Evolutionary conservation across 257 asterid species (phyloP), one percentile per base, ranked within the genome.

Genomic region (Knoxia roxburghii): DNA sequence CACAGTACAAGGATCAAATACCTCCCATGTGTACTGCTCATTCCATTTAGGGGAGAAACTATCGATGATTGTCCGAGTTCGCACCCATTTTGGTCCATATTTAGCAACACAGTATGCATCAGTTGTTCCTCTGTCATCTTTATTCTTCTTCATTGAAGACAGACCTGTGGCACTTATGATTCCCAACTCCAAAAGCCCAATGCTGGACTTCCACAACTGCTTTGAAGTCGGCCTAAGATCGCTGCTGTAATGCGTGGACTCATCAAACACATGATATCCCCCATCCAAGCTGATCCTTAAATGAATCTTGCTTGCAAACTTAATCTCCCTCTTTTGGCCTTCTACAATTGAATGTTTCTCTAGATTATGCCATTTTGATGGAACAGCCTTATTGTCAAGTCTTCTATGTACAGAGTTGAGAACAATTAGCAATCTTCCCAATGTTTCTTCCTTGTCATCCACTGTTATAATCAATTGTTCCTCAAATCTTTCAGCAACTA

Each of bases 1-100:
- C 52, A 86, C 91, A 0, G 97, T 90, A 43, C 95, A 87, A 3
- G 91, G 95, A 72, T 90, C 97, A 46, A 71, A 86, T 0, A 90
- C 97, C 64, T 90, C 97, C 95, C 95, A 90, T 0, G 97, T 90
- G 70, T 90, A 90, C 77, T 90, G 95, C 77, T 90, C 97, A 32
- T 90, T 86, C 96, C 96, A 90, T 70, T 61, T 85, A 5, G 94
- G 96, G 12, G 92, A 79, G 40, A 62, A 48, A n/a, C 70, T 80
- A 59, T 90, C 89, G 2, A 87, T 82, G 68, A 90, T 86, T 11
- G 97, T 86, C 80, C 97, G 83, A 0, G 95, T 90, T 4, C 97
- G 79, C 0, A 86, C 87, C 96, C 97, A 90, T 65, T 90, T 90
- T 4, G 87, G 84, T 0, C 95, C 95, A 7, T 90, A 87, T 53